Evolutionary conservation across 768 basidiomycete genomes (phyloP), one percentile per base, ranked within the genome.

Genomic region (Serendipita sp.): DNA sequence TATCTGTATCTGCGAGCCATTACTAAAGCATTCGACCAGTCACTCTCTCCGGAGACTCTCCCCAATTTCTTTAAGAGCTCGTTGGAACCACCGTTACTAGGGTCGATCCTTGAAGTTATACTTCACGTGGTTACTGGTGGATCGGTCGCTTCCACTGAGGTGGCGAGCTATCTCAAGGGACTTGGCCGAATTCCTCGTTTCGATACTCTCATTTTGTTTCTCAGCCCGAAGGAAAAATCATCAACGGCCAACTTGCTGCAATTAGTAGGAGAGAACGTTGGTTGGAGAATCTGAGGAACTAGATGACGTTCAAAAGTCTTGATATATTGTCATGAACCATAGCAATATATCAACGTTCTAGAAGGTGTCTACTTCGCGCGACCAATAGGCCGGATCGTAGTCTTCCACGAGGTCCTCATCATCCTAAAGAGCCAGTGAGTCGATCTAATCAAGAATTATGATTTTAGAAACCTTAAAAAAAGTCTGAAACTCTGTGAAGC

Each of bases 401-500:
- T 30, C 56, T 35, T 60, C 63, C 8, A 58, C 51, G 34, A 65
- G 65, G 2, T 38, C 56, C 13, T 30, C 44, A 38, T 35, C 18
- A n/a, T 38, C 13, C 18, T 18, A 18, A 18, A 32, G 16, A 32
- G n/a, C 10, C 18, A 10, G 8, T 60, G 10, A 60, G 35, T 37
- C 28, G 56, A n/a, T 24, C 11, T 18, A 24, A 30, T 28, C 16
- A 10, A n/a, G 16, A 60, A 28, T 30, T 54, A 28, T 46, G 45
- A 44, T 15, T 18, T 18, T 45, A 32, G 53, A 15, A 30, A 67
- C 69, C 60, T 60, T 66, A 58, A 79, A 90, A 68, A 80, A 80
- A 15, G 74, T 74, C 70, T 89, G 88, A 71, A 92, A 92, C 48
- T 76, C 77, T 8, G 78, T 74, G 73, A 92, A 92, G 3, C 90